These are phyloP conservation scores for Dioscorea alata DNA, from an alignment of 106 monocot genomes.

Conservation along the genomic window DNA sequence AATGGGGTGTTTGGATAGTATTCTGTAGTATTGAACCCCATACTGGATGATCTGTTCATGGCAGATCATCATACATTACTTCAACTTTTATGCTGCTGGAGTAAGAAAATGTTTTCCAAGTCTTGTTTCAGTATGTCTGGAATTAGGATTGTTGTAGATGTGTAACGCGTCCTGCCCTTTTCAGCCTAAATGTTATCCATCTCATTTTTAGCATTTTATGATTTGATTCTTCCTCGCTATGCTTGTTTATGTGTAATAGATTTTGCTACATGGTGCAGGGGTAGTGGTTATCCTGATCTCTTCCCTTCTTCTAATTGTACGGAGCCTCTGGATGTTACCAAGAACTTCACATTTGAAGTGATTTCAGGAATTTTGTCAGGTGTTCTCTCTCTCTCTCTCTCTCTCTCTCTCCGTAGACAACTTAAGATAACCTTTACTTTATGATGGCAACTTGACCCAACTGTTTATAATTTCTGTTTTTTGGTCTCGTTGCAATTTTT, in stretches of 20 bases:
- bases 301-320: constrained; percentile 88
- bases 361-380: constrained; percentile 87
- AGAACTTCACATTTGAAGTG: constrained; percentile 90
- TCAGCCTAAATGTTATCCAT: neutral
- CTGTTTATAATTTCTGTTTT: neutral
- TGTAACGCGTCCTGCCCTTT: no score
- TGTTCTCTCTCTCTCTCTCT: constrained; percentile 16
- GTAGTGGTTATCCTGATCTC: constrained; percentile 84
- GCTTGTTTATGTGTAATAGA: no score
- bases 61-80: no score
- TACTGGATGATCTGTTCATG: no score
- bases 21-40: no score
- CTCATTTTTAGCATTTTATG: neutral
- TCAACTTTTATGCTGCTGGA: no score
- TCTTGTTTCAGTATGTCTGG: no score
- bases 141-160: no score
- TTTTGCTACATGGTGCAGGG: constrained; percentile 79
- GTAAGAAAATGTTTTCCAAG: no score
- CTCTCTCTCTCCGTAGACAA: neutral
- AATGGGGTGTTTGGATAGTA: no score
- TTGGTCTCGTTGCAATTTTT: neutral
- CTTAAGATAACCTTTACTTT: neutral
- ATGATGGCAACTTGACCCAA: neutral
- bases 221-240: no score
- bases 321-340: constrained; percentile 93